phyloP scores from a whole-genome alignment of 2,329 filamentous ascomycete species.

The Calonectria pseudoturangicola region DNA sequence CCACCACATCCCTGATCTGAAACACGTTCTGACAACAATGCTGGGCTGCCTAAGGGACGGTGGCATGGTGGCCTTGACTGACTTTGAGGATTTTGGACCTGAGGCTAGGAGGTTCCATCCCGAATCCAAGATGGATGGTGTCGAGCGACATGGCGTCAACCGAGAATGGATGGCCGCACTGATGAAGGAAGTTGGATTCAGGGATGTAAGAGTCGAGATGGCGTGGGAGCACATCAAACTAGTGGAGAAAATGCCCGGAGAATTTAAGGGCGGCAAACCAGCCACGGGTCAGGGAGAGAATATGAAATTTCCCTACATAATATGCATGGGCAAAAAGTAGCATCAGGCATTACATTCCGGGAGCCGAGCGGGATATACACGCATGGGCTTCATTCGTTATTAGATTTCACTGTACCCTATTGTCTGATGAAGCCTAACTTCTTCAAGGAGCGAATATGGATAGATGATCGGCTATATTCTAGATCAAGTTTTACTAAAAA shows the following conservation, averaged over 20 bases:
- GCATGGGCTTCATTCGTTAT: too few species aligned
- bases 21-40: conserved; percentile 65
- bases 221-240: conserved; percentile 70
- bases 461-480: too few species aligned
- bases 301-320: conserved; percentile 63
- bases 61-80: conserved; percentile 71
- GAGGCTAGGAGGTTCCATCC: conserved; percentile 72
- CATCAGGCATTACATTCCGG: not conserved
- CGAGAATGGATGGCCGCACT: conserved; percentile 62
- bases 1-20: conserved; percentile 71
- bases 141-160: conserved; percentile 72
- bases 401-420: too few species aligned
- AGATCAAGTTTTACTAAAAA: too few species aligned
- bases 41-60: conserved; percentile 67
- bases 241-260: conserved; percentile 67
- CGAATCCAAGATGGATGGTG: conserved; percentile 69
- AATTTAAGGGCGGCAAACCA: conserved; percentile 60
- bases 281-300: conserved; percentile 50
- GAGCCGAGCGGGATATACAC: too few species aligned
- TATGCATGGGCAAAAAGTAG: conserved; percentile 59
- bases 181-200: conserved; percentile 61
- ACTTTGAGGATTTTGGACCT: conserved; percentile 74
- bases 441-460: too few species aligned
- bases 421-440: too few species aligned
- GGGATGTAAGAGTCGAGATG: conserved; percentile 66